phyloP scores from a whole-genome alignment of 176 grass and related monocot species.

The Paspalum vaginatum region DNA sequence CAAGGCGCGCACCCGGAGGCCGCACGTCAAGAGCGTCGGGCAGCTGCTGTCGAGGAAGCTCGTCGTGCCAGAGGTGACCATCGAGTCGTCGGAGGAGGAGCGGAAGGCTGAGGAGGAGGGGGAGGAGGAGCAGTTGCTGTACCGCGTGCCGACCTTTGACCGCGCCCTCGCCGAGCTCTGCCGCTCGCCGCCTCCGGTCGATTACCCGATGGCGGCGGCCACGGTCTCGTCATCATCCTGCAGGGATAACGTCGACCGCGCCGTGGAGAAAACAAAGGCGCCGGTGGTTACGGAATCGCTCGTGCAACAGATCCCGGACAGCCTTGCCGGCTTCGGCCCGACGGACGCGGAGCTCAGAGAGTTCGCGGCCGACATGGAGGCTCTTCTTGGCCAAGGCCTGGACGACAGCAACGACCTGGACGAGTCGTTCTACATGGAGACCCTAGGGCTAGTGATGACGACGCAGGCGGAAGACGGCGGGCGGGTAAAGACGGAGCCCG shows the following conservation, averaged over 20 bases:
- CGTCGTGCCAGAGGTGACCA: constrained; percentile 57
- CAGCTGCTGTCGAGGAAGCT: constrained; percentile 44
- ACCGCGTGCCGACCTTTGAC: constrained; percentile 72
- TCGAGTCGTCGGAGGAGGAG: constrained; percentile 52
- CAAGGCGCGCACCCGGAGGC: constrained; percentile 74
- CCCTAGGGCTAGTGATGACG: constrained; percentile 56
- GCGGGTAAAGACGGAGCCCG: constrained; percentile 50
- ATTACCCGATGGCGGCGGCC: constrained; percentile 28
- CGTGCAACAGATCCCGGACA: constrained; percentile 48
- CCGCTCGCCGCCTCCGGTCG: constrained; percentile 48
- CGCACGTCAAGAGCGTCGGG: constrained; percentile 46
- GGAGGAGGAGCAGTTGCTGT: constrained; percentile 61
- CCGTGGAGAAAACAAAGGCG: constrained; percentile 17
- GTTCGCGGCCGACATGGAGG: constrained; percentile 94
- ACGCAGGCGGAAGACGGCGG: not conserved
- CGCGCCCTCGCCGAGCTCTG: constrained; percentile 67
- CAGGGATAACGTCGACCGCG: constrained; percentile 25
- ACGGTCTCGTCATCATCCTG: not conserved
- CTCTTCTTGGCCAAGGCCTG: constrained; percentile 62
- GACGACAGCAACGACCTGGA: constrained; percentile 44
- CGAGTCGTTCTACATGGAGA: constrained; percentile 70
- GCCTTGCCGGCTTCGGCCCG: constrained; percentile 48
- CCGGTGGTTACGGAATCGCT: constrained; percentile 7
- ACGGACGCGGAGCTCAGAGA: constrained; percentile 77
- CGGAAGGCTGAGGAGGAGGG: constrained; percentile 45